Evolutionary conservation across 257 asterid genomes (phyloP).

Genomic region (Apocynum venetum): DNA sequence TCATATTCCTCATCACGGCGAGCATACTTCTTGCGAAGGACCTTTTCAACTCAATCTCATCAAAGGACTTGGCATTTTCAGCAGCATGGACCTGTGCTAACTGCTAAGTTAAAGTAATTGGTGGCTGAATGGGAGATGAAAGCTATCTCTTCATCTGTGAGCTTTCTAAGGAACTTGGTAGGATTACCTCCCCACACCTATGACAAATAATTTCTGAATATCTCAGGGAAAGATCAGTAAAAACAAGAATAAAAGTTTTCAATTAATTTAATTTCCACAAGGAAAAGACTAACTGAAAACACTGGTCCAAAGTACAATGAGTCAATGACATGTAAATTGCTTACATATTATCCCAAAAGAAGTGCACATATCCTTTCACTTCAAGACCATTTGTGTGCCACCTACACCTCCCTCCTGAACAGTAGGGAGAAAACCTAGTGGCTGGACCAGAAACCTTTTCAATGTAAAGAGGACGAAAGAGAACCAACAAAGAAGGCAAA

Average conservation of each 20-base stretch:
- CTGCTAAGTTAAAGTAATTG: slow-evolving; percentile 71
- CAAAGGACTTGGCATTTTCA: slow-evolving; percentile 68
- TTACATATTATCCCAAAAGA: neutral
- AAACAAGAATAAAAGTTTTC: neutral
- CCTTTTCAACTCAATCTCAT: slow-evolving; percentile 71
- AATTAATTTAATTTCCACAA: neutral
- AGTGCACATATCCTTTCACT: neutral
- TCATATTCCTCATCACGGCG: slow-evolving; percentile 75
- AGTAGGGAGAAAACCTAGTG: neutral
- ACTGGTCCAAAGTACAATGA: neutral
- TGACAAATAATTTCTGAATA: slow-evolving; percentile 10
- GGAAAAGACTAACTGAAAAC: neutral
- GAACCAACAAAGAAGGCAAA: neutral
- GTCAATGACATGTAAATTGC: neutral
- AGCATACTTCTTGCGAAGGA: slow-evolving; percentile 71
- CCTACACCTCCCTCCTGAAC: neutral
- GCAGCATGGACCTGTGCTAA: slow-evolving; percentile 88
- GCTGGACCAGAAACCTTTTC: neutral
- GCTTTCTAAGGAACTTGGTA: slow-evolving; percentile 83
- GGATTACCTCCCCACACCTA: slow-evolving; percentile 96
- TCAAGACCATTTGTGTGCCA: neutral
- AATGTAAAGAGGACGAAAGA: neutral
- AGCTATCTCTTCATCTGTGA: slow-evolving; percentile 64
- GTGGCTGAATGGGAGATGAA: slow-evolving; percentile 69
- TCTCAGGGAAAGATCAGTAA: neutral